Evolutionary conservation across 73 alveolate genomes (phyloP).

Genomic region (Urostyla sp.): DNA sequence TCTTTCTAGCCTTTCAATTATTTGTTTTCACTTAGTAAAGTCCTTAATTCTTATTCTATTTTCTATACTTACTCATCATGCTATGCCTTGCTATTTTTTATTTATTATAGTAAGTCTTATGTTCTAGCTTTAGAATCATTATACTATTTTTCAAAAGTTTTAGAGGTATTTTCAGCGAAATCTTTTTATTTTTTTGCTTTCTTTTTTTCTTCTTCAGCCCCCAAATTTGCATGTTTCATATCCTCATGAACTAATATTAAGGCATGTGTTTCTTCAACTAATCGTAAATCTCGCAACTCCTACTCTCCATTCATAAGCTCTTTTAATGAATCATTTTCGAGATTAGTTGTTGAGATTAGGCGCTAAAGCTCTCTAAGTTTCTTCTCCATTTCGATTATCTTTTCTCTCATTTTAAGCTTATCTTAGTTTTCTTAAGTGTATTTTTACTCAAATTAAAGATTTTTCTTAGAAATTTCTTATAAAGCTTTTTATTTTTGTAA

Average conservation of each 20-base stretch:
- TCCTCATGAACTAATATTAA: slow-evolving; percentile 50
- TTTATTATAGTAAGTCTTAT: slow-evolving; percentile 4
- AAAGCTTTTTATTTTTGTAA: neutral
- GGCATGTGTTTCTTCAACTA: slow-evolving; percentile 57
- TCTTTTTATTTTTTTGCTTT: slow-evolving; percentile 49
- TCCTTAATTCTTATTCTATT: neutral
- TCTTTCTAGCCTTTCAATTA: slow-evolving; percentile 47
- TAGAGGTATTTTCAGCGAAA: slow-evolving; percentile 27
- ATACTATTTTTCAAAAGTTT: neutral
- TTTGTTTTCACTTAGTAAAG: slow-evolving; percentile 9
- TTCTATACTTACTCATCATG: neutral
- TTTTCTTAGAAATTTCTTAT: neutral
- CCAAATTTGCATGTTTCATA: slow-evolving; percentile 16
- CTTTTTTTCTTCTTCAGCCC: slow-evolving; percentile 25
- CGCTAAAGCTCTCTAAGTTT: slow-evolving; percentile 44
- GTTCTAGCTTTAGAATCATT: slow-evolving; percentile 46
- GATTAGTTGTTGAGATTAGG: slow-evolving; percentile 43
- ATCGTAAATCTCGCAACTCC: slow-evolving; percentile 51
- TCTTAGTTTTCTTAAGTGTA: neutral
- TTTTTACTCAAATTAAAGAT: neutral
- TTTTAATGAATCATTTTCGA: slow-evolving; percentile 61
- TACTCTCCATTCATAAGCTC: slow-evolving; percentile 52
- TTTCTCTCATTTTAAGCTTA: slow-evolving; percentile 44
- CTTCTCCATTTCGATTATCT: slow-evolving; percentile 54
- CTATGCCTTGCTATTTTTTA: slow-evolving; percentile 5